A percentile compares a stretch with the other conserved stretches of the same genome.
phyloP scores from a whole-genome alignment of 108 stramenopile genomes.

The Skeletonema menzelii region DNA sequence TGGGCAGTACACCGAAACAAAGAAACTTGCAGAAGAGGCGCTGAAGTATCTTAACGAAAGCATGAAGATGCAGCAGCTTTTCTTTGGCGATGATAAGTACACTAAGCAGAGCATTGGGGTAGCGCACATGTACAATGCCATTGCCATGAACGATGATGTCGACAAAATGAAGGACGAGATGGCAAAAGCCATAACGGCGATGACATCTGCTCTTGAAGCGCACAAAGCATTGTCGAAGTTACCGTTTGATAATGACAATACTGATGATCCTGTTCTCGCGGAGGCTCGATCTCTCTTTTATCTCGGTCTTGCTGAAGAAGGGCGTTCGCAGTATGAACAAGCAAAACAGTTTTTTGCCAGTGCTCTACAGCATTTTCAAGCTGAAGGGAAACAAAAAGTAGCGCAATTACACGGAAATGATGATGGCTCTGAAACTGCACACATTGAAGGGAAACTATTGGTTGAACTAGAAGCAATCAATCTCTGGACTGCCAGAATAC shows the following conservation, averaged over 20 bases:
- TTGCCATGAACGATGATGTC: not conserved
- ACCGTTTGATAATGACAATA: conserved; percentile 1
- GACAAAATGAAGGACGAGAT: not conserved
- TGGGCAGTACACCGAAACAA: not conserved
- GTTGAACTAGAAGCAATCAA: conserved; percentile 36
- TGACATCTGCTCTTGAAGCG: not conserved
- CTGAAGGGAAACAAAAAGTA: conserved; percentile 19
- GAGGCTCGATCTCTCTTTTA: conserved; percentile 36
- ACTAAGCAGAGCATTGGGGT: not conserved
- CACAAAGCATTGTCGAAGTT: not conserved
- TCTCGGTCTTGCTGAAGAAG: conserved; percentile 33
- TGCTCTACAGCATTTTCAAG: conserved; percentile 27
- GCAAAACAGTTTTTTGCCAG: conserved; percentile 21
- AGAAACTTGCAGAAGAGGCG: conserved; percentile 4
- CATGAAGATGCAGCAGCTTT: not conserved
- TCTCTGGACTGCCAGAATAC: conserved; percentile 33
- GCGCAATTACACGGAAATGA: not conserved
- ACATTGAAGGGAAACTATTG: conserved; percentile 1
- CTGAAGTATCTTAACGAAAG: not conserved
- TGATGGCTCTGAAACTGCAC: not conserved
- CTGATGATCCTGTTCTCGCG: conserved; percentile 14
- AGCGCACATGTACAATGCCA: not conserved
- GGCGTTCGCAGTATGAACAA: conserved; percentile 1
- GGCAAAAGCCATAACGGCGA: not conserved
- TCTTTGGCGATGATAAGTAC: not conserved